Base-by-base conservation (phyloP, 2,329 filamentous ascomycete species). In the Cladosporium velox region DNA sequence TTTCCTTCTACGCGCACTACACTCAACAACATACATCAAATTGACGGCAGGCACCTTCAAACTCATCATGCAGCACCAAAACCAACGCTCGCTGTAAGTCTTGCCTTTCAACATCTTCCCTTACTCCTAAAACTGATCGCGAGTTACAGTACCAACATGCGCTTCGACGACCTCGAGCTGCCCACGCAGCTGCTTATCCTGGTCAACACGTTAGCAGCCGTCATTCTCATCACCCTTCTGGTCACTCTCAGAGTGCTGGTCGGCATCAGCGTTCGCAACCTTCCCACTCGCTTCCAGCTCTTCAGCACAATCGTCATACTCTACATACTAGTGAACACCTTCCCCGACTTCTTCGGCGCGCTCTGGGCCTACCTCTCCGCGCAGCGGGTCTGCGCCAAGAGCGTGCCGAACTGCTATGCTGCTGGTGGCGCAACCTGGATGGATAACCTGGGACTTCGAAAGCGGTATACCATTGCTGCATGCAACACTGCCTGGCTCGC, bases 331-430 rank as follows among this genome's bases (percentile, higher is more conserved):
- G 24, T 12, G 28, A 28, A 54, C 18, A 54, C 28, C 26, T 52
- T 52, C 24, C 49, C 49, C 1, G 51, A 34, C 24, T n/a, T 58
- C 15, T 58, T 26, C n/a, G 18, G 32, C 11, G 21, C 21, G 2
- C 35, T 58, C 2, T 54, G 51, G 51, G 76, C 71, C 11, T 85
- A 85, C 66, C 81, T 78, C 0, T 59, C 81, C 2, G 85, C 82
- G 54, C 83, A 85, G 70, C 78, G 78, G 0, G 82, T 82, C 4
- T 85, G 83, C 35, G 71, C 82, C 0, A 68, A 68, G 0, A 71
- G 84, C 0, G 82, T 82, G 0, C 79, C 78, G 71, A 79, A 81
- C 0, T 85, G 82, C 66, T 85, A 85, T 60, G 35, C 71, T 1
- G 81, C 79, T 6, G 81, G 77, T 0, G 82, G 83, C 0, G 74